Evolutionary conservation across 257 asterid genomes (phyloP).

Genomic region (Nicotiana tomentosiformis): DNA sequence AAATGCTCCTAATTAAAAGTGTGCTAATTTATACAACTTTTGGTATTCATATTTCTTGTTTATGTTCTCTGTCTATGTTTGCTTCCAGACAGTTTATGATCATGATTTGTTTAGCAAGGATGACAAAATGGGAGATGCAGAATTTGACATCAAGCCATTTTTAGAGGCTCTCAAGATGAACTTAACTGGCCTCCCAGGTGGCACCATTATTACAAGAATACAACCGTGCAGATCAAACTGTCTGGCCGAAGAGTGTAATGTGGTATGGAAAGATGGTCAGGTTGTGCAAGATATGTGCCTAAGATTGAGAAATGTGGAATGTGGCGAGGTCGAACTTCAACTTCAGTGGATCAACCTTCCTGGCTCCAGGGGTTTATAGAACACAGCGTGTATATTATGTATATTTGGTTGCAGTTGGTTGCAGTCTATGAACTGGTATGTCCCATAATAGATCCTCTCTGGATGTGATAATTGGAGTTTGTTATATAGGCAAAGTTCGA

Average conservation of each 20-base stretch:
- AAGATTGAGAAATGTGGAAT: slow-evolving; percentile 40
- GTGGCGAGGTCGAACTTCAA: slow-evolving; percentile 46
- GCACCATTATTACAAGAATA: slow-evolving; percentile 27
- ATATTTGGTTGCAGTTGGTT: background rate
- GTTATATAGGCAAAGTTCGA: background rate
- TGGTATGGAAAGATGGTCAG: slow-evolving; percentile 30
- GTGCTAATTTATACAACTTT: background rate
- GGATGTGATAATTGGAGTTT: background rate
- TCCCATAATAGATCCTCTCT: background rate
- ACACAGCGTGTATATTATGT: too few species aligned
- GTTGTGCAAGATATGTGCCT: slow-evolving; percentile 38
- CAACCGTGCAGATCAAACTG: slow-evolving; percentile 35
- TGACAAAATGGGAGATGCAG: slow-evolving; percentile 52
- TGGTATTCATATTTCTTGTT: background rate
- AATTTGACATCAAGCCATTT: slow-evolving; percentile 33
- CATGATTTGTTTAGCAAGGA: slow-evolving; percentile 43
- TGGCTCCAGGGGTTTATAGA: slow-evolving; percentile 34
- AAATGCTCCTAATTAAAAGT: background rate
- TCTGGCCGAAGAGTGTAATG: slow-evolving; percentile 33
- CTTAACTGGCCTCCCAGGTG: slow-evolving; percentile 27
- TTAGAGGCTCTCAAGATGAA: slow-evolving; percentile 37
- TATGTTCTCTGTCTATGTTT: background rate
- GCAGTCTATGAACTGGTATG: background rate
- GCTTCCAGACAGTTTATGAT: slow-evolving; percentile 40
- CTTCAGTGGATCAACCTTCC: slow-evolving; percentile 48